Conservation (phyloP, 1,284 basidiomycete species). For the Cystobasidium pallidum region DNA sequence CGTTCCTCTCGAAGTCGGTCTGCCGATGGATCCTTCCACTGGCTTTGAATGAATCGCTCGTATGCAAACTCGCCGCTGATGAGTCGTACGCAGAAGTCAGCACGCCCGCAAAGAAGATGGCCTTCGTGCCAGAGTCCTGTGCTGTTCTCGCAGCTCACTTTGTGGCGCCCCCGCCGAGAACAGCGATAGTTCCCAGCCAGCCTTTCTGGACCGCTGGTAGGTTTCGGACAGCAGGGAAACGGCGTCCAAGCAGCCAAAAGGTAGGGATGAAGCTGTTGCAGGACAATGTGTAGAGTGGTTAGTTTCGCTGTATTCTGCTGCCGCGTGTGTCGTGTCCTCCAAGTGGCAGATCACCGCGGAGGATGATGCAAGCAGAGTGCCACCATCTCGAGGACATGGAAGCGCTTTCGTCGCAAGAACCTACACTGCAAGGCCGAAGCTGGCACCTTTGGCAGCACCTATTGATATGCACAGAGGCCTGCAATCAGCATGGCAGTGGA, state of each 20-base stretch:
- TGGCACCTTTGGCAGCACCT: conserved; percentile 43
- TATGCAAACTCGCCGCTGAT: conserved; percentile 39
- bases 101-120: not conserved
- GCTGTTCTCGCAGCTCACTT: conserved; percentile 20
- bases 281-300: not conserved
- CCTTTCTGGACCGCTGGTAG: conserved; percentile 40
- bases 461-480: not conserved
- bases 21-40: conserved; percentile 38
- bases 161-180: conserved; percentile 35
- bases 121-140: too few species aligned
- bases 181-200: conserved; percentile 23
- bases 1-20: conserved; percentile 22
- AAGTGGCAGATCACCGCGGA: not conserved
- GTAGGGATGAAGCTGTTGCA: conserved; percentile 33
- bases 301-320: not conserved
- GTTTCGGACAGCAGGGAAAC: conserved; percentile 35
- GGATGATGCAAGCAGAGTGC: conserved; percentile 5
- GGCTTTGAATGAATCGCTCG: conserved; percentile 28
- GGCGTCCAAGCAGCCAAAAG: conserved; percentile 35
- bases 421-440: conserved; percentile 36
- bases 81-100: too few species aligned
- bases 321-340: not conserved
- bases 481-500: not conserved
- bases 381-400: not conserved
- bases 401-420: not conserved